Evolutionary conservation across 441 rosid species (phyloP).

Genomic region (Cnidoscolus chayamansa): DNA sequence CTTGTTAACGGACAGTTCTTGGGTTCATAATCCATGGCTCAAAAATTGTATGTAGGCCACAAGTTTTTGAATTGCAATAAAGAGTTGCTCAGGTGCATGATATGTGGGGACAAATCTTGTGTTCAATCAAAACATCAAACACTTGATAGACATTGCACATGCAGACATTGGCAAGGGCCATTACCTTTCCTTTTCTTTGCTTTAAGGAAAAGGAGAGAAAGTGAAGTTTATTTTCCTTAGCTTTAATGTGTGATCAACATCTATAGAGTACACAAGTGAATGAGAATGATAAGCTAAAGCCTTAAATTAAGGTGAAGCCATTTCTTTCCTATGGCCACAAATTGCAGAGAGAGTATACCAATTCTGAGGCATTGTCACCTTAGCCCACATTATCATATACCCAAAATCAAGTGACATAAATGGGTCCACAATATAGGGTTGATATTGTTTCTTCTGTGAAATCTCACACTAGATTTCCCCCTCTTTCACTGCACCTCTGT

Average conservation of each 20-base stretch:
- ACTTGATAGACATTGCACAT: conserved; percentile 24
- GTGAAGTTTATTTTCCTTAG: conserved; percentile 22
- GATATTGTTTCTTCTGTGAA: not conserved
- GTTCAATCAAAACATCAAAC: not conserved
- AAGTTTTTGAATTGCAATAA: not conserved
- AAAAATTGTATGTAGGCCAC: not conserved
- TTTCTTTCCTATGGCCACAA: conserved; percentile 24
- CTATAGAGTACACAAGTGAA: conserved; percentile 18
- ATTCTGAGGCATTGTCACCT: conserved; percentile 7
- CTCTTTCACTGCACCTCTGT: not conserved
- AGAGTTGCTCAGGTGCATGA: conserved; percentile 7
- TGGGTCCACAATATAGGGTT: conserved; percentile 10
- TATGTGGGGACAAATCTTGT: conserved; percentile 19
- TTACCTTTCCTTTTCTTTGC: conserved; percentile 24
- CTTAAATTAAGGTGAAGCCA: conserved; percentile 29
- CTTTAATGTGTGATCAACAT: conserved; percentile 30
- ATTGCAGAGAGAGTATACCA: not conserved
- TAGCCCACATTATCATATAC: conserved; percentile 5
- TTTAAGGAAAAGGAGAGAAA: conserved; percentile 34
- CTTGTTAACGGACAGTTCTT: too few relatives aligned
- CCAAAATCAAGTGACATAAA: conserved; percentile 12
- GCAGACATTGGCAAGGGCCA: conserved; percentile 19
- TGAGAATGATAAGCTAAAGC: conserved; percentile 20
- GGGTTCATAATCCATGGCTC: not conserved
- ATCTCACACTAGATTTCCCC: not conserved